Evolutionary conservation across 2,329 filamentous ascomycete genomes (phyloP).

Genomic region (Diplodia intermedia): DNA sequence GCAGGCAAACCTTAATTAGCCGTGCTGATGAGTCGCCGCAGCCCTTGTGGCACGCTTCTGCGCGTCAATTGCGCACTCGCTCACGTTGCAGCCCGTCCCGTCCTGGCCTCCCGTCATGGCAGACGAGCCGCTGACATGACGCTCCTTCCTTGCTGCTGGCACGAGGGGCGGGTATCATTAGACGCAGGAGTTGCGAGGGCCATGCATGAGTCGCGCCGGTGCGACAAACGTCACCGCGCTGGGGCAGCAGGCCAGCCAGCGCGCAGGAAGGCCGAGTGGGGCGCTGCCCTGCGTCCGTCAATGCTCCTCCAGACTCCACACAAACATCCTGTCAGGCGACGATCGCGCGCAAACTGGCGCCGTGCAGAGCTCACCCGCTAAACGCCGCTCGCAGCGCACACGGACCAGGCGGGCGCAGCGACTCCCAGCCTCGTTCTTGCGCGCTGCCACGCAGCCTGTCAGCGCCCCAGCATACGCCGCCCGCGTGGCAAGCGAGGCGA

Average conservation of each 20-base stretch:
- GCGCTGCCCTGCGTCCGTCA: constrained; percentile 18
- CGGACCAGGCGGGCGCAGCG: neutral
- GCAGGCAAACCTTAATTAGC: constrained; percentile 23
- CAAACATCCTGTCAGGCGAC: constrained; percentile 24
- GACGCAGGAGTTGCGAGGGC: constrained; percentile 1
- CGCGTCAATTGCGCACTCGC: constrained; percentile 15
- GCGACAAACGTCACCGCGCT: constrained; percentile 16
- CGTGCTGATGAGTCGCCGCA: constrained; percentile 1
- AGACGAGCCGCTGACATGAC: constrained; percentile 1
- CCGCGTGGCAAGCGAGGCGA: constrained; percentile 9
- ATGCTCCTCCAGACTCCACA: constrained; percentile 27
- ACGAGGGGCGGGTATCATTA: constrained; percentile 23
- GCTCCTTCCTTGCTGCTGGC: constrained; percentile 15
- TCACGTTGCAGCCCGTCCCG: neutral
- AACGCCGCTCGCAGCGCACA: neutral
- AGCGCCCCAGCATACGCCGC: neutral
- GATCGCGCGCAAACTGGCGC: constrained; percentile 24
- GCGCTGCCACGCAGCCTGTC: neutral
- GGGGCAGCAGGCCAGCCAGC: constrained; percentile 5
- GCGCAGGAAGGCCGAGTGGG: constrained; percentile 2
- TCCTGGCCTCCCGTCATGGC: constrained; percentile 18
- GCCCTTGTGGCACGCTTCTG: constrained; percentile 29
- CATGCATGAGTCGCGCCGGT: constrained; percentile 20
- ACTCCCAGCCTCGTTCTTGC: neutral
- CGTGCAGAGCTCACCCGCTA: constrained; percentile 12